Evolutionary conservation across 2,329 filamentous ascomycete genomes (phyloP).

Genomic region (Clathrospora elynae): DNA sequence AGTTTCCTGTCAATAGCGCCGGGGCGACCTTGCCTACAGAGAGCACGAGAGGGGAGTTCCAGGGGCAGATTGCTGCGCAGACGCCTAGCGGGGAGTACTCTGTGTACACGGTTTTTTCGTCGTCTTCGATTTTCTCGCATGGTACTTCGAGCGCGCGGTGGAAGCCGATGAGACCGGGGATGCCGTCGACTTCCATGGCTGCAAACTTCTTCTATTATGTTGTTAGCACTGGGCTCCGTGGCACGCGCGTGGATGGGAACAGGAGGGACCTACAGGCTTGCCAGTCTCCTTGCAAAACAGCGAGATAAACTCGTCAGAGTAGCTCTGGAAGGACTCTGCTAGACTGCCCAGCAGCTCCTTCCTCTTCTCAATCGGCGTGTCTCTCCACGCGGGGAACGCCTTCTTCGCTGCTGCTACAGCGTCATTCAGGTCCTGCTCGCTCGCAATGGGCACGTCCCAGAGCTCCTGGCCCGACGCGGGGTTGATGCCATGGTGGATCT

Average conservation of each 20-base stretch:
- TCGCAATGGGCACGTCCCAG: conserved; percentile 58
- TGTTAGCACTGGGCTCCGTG: conserved; percentile 10
- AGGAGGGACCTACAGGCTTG: conserved; percentile 38
- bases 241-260: no score
- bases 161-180: conserved; percentile 46
- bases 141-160: conserved; percentile 44
- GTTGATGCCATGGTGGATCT: conserved; percentile 56
- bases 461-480: conserved; percentile 57
- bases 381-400: conserved; percentile 56
- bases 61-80: conserved; percentile 49
- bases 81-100: conserved; percentile 56
- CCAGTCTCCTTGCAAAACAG: conserved; percentile 46
- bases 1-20: conserved; percentile 62
- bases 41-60: conserved; percentile 61
- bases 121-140: conserved; percentile 51
- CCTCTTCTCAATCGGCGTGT: conserved; percentile 41
- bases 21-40: conserved; percentile 61
- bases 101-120: conserved; percentile 55
- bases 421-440: conserved; percentile 56
- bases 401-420: conserved; percentile 56
- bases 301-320: conserved; percentile 37
- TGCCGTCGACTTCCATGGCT: conserved; percentile 47
- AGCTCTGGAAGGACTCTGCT: conserved; percentile 30
- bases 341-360: conserved; percentile 41
- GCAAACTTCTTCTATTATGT: conserved; percentile 48